These are phyloP conservation scores for Pichia sp. DNA, from an alignment of 1,139 yeast species.

Conservation along the genomic window DNA sequence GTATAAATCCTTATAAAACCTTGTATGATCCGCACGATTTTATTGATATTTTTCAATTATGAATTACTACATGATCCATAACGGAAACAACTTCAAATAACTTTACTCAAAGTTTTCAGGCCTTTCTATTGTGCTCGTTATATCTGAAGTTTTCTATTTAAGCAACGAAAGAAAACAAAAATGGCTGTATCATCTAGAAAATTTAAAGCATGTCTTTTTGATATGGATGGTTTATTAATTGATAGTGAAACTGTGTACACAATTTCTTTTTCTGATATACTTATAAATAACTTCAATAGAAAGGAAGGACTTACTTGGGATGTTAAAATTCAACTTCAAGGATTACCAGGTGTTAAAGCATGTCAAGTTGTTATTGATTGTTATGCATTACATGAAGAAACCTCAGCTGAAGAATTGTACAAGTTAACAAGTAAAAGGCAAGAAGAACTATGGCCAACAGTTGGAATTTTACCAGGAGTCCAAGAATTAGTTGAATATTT, in stretches of 20 bases:
- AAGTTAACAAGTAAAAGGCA: conserved; percentile 50
- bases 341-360: conserved; percentile 77
- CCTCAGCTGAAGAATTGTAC: conserved; percentile 58
- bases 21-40: too few species aligned
- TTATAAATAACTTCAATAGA: conserved; percentile 65
- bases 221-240: conserved; percentile 92
- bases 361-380: conserved; percentile 60
- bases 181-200: conserved; percentile 1
- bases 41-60: too few species aligned
- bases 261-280: conserved; percentile 57
- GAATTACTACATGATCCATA: too few species aligned
- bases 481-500: conserved; percentile 54
- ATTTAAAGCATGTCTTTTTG: conserved; percentile 82
- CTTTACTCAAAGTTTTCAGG: too few species aligned
- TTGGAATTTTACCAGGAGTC: conserved; percentile 81
- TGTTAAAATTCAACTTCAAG: conserved; percentile 78
- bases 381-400: conserved; percentile 49
- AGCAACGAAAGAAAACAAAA: neutral
- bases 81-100: too few species aligned
- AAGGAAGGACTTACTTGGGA: conserved; percentile 74
- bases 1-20: too few species aligned
- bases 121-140: too few species aligned
- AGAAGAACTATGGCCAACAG: conserved; percentile 49
- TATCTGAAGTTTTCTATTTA: too few species aligned
- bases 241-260: conserved; percentile 92